Base-by-base conservation (phyloP, 1,139 yeast species). In the Geotrichum candidum region DNA sequence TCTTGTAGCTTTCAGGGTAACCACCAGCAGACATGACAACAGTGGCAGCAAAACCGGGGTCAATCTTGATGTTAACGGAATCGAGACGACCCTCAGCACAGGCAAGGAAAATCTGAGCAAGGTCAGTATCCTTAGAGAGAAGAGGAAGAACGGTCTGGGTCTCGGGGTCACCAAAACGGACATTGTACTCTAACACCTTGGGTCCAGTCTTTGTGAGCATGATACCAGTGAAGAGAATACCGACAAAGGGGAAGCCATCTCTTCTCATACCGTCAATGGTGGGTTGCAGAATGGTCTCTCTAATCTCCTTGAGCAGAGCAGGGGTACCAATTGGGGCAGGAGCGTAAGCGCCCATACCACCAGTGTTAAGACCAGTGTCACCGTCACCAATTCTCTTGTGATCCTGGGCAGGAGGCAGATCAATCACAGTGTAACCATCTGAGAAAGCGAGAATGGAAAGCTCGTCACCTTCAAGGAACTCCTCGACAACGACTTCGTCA, bases 321-420 rank as follows among this genome's bases (percentile, higher is more conserved):
- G 89, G 85, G 35, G 94, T 86, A 27, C 89, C 94, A 65, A 92
- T 82, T 60, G 99, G 99, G 9, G 98, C 96, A 56, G 99, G 99
- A 3, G 98, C 96, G 72, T 95, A 95, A 22, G 99, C 96, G 66
- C 99, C 99, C 99, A 95, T 95, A 66, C 99, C 99, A 68, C 99
- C 99, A 59, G 99, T 95, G 78, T 95, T 95, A 67, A 92, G 82
- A 48, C 99, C 99, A 58, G 85, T 79, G 74, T 95, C 99, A 64
- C 92, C 94, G 70, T 95, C 91, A 62, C 96, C 96, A 69, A 88
- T 83, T 76, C 99, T 87, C 79, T 95, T 95, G 77, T 95, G 99
- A 74, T 95, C 99, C 77, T 95, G 99, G 41, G 99, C 97, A 52
- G 98, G 90, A 51, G 99, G 99, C 64, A 95, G 82, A 73, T 90